A percentile compares a stretch with the other conserved stretches of the same genome.
Evolutionary conservation across 2,329 filamentous ascomycete species (phyloP).

Genomic region (Mollisia scopiformis): DNA sequence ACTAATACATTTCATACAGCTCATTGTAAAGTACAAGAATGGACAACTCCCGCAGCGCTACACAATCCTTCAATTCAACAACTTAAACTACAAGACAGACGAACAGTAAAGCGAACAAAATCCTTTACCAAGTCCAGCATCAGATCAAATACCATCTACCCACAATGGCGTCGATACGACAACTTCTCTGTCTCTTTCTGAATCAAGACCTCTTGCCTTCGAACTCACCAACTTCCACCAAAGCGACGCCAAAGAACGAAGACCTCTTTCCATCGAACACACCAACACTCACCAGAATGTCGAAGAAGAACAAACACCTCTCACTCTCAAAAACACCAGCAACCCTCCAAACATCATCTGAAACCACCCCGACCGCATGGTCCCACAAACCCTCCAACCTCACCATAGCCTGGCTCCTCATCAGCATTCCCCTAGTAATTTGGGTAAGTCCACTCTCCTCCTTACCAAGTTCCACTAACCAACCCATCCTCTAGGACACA

Average conservation of each 20-base stretch:
- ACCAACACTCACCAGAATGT: constrained; percentile 18
- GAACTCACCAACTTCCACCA: constrained; percentile 24
- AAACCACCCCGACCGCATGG: constrained; percentile 44
- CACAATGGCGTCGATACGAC: constrained; percentile 58
- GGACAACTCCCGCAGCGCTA: neutral
- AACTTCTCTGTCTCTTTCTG: constrained; percentile 53
- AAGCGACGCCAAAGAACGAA: too few species aligned
- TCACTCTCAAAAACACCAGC: constrained; percentile 28
- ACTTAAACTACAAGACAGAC: neutral
- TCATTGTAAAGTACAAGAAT: neutral
- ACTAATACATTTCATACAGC: neutral
- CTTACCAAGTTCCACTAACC: neutral
- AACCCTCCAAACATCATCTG: neutral
- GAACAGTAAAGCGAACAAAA: neutral
- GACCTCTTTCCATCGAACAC: constrained; percentile 29
- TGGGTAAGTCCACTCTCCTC: constrained; percentile 44
- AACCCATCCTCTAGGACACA: constrained; percentile 44
- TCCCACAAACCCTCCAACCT: constrained; percentile 62
- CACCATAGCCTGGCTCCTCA: constrained; percentile 61
- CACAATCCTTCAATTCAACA: neutral
- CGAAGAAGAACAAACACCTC: constrained; percentile 28
- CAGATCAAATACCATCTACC: neutral
- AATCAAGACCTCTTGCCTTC: constrained; percentile 29
- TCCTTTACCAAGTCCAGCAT: neutral
- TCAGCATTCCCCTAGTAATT: constrained; percentile 66